Conservation (phyloP, 441 rosid species). For the Populus trichocarpa region DNA sequence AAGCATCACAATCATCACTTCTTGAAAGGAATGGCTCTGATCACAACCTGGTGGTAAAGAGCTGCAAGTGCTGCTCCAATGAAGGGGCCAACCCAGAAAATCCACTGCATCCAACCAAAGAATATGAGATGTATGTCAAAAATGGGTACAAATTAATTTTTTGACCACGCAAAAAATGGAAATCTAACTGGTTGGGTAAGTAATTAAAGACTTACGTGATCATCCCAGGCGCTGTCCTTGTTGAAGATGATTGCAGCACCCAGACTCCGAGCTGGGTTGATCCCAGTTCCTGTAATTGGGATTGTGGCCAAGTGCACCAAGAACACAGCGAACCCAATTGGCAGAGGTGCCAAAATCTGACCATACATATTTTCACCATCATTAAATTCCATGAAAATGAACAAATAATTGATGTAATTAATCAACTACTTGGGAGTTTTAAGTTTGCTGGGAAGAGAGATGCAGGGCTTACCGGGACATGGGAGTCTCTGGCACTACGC, state of each 20-base stretch:
- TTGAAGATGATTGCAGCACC: no score
- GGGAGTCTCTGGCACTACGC: constrained; percentile 89
- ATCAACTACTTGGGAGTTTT: neutral
- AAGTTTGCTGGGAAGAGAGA: neutral
- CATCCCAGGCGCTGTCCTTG: constrained; percentile 52
- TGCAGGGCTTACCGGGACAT: constrained; percentile 57
- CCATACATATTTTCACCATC: neutral
- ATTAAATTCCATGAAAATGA: neutral
- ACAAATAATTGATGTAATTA: neutral
- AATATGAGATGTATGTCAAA: neutral
- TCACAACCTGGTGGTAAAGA: constrained; percentile 74
- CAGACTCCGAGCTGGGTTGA: no score
- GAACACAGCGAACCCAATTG: constrained; percentile 92
- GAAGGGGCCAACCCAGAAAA: constrained; percentile 96
- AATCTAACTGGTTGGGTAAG: neutral
- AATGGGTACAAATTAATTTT: neutral
- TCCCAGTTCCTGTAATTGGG: constrained; percentile 33
- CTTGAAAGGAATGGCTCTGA: constrained; percentile 91
- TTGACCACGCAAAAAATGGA: neutral
- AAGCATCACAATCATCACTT: constrained; percentile 12
- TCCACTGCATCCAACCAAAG: constrained; percentile 51
- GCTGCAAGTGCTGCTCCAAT: constrained; percentile 89
- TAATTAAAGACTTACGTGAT: constrained; percentile 46
- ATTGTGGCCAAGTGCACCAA: constrained; percentile 90
- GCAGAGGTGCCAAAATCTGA: constrained; percentile 86